Percentiles rank a stretch among this genome's conserved stretches.
These are phyloP conservation scores for Pterulicium gracile DNA, from an alignment of 1,284 basidiomycete species.

Conservation along the genomic window DNA sequence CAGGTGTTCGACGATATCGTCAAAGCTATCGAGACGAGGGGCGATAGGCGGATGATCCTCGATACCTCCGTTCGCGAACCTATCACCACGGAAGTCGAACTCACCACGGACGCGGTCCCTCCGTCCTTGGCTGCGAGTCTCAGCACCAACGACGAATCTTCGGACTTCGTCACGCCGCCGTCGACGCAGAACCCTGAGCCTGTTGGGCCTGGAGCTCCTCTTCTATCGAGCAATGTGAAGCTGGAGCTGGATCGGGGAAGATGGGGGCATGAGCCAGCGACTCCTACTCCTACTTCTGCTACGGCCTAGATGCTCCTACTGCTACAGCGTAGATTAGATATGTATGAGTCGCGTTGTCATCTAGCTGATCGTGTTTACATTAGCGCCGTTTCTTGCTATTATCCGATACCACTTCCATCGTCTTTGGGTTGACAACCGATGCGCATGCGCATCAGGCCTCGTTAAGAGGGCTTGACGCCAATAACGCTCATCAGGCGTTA, in stretches of 20 bases:
- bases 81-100: slow-evolving; percentile 6
- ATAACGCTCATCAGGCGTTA: no score
- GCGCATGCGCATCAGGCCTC: no score
- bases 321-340: no score
- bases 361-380: no score
- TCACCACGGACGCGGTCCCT: neutral
- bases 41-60: slow-evolving; percentile 20
- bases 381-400: no score
- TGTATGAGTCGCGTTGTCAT: no score
- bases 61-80: no score
- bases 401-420: no score
- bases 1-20: slow-evolving; percentile 51
- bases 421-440: no score
- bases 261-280: neutral
- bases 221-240: neutral
- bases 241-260: neutral
- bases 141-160: slow-evolving; percentile 3
- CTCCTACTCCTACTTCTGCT: neutral
- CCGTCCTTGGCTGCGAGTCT: neutral
- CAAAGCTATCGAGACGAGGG: slow-evolving; percentile 37
- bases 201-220: slow-evolving; percentile 29
- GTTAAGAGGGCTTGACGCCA: no score
- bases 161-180: slow-evolving; percentile 23
- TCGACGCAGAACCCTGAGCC: slow-evolving; percentile 35
- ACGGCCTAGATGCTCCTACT: no score